phyloP scores from a whole-genome alignment of 176 grass and related monocot genomes.

The Rhynchospora pubera region DNA sequence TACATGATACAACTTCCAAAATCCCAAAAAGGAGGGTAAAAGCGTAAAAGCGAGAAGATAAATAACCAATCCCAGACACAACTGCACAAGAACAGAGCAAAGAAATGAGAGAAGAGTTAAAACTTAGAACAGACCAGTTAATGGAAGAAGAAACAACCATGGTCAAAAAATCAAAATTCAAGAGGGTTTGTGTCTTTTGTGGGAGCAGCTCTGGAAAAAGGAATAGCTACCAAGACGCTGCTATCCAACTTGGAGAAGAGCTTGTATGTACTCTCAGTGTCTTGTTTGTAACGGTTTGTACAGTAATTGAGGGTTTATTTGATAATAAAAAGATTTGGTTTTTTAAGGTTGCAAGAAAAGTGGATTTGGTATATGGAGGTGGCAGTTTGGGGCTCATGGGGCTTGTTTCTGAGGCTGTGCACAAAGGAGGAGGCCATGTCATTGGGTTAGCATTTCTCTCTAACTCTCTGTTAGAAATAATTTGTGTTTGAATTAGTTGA shows the following conservation, averaged over 20 bases:
- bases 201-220: constrained; percentile 97
- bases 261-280: constrained; percentile 27
- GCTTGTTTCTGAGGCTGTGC: constrained; percentile 75
- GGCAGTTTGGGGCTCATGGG: constrained; percentile 95
- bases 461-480: neutral
- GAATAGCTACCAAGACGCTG: constrained; percentile 81
- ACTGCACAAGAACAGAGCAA: neutral
- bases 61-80: neutral
- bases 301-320: neutral
- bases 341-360: constrained; percentile 65
- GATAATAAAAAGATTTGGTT: neutral
- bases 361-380: constrained; percentile 87
- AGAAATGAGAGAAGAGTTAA: constrained; percentile 3
- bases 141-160: constrained; percentile 3
- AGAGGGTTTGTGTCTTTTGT: constrained; percentile 94
- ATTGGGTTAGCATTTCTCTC: constrained; percentile 37
- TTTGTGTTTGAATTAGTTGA: neutral
- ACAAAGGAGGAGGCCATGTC: constrained; percentile 81
- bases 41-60: neutral
- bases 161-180: constrained; percentile 44
- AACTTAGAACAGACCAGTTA: neutral
- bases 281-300: neutral
- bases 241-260: constrained; percentile 79
- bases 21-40: neutral
- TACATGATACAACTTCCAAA: neutral